These are phyloP conservation scores for Heterobasidion occidentale DNA, from an alignment of 1,284 basidiomycete genomes.

Conservation along the genomic window DNA sequence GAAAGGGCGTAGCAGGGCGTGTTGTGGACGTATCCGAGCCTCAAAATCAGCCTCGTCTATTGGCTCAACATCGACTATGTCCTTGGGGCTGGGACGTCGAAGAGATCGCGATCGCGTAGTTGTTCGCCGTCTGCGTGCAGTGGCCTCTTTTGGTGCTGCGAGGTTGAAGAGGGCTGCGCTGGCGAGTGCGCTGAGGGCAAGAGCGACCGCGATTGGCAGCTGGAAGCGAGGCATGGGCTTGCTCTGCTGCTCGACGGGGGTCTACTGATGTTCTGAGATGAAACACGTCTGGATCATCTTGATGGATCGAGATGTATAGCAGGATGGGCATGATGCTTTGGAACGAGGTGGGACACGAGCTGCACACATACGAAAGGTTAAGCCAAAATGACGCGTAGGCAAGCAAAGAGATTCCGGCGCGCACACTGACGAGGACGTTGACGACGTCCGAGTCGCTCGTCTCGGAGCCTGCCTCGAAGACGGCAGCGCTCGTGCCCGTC, in stretches of 20 bases:
- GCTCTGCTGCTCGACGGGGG: too few species aligned
- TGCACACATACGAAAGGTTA: constrained; percentile 18
- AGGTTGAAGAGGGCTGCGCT: constrained; percentile 38
- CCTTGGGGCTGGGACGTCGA: constrained; percentile 70
- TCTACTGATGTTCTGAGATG: constrained; percentile 35
- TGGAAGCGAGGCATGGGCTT: too few species aligned
- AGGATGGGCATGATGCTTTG: constrained; percentile 99
- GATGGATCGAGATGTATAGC: constrained; percentile 93
- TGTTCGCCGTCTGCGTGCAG: constrained; percentile 23
- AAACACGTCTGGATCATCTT: constrained; percentile 96
- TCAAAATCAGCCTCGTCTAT: constrained; percentile 70
- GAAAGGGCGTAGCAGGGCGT: not conserved
- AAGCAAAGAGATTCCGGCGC: constrained; percentile 21
- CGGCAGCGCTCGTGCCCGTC: constrained; percentile 59
- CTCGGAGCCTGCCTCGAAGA: constrained; percentile 66
- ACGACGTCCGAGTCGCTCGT: constrained; percentile 56
- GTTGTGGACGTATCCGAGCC: constrained; percentile 40
- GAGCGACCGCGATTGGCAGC: constrained; percentile 40
- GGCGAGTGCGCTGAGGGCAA: constrained; percentile 34
- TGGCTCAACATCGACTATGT: constrained; percentile 69
- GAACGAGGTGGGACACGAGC: constrained; percentile 86
- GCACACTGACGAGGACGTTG: constrained; percentile 84
- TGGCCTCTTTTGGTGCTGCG: constrained; percentile 35
- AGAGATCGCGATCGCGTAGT: constrained; percentile 51
- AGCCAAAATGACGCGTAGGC: not conserved